phyloP scores from a whole-genome alignment of 2,329 filamentous ascomycete species.

The Stromatinia cepivora region DNA sequence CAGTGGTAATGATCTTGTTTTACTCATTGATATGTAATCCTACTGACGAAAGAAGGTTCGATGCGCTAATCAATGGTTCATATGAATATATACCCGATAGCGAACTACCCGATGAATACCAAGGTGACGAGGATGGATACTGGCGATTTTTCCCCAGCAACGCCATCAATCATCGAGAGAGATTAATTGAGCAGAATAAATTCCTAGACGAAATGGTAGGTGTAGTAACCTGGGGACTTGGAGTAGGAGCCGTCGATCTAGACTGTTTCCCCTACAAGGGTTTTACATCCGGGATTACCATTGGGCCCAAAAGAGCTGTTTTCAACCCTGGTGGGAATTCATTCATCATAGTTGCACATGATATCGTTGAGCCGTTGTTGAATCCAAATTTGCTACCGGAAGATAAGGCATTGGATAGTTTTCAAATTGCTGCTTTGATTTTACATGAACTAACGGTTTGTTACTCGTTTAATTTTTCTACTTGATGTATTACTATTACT shows the following conservation, averaged over 20 bases:
- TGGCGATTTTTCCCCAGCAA: neutral
- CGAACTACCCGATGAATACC: neutral
- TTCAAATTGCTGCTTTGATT: neutral
- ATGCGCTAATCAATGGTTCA: neutral
- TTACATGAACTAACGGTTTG: constrained; percentile 2
- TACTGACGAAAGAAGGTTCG: constrained; percentile 1
- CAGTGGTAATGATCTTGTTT: neutral
- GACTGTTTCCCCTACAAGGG: neutral
- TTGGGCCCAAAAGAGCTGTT: neutral
- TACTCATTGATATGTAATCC: neutral
- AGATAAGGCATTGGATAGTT: neutral
- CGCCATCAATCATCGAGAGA: neutral
- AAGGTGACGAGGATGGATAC: too few relatives aligned
- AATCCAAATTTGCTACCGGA: neutral
- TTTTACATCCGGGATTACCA: neutral
- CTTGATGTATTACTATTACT: neutral
- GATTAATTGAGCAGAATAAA: neutral
- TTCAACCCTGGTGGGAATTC: neutral
- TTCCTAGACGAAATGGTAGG: neutral
- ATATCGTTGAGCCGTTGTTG: neutral
- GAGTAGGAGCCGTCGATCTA: neutral
- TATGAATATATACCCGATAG: constrained; percentile 1
- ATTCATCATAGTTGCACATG: neutral
- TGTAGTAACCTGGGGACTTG: neutral
- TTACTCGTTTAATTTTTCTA: neutral